Evolutionary conservation across 345 rosid genomes (phyloP).

Genomic region (Eucalyptus erythrocorys): DNA sequence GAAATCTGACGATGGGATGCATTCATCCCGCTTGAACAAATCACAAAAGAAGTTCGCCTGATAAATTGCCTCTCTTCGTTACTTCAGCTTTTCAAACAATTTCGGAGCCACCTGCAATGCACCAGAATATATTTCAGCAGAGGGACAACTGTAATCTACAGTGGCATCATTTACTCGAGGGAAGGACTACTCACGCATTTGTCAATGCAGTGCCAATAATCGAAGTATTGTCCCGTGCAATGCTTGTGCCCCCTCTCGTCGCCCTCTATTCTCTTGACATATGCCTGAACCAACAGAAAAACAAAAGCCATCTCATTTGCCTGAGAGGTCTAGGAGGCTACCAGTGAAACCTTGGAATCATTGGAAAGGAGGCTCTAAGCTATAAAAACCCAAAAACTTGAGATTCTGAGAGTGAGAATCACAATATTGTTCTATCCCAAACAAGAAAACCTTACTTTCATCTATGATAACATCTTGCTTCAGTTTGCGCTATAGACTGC

Average conservation of each 20-base stretch:
- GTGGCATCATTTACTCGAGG: neutral
- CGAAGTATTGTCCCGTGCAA: slow-evolving; percentile 89
- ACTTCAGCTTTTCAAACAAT: slow-evolving; percentile 49
- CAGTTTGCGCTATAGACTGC: neutral
- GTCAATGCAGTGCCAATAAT: slow-evolving; percentile 73
- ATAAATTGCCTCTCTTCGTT: neutral
- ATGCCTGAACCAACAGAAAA: slow-evolving; percentile 34
- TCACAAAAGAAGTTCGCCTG: neutral
- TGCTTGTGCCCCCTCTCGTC: slow-evolving; percentile 87
- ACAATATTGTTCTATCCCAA: neutral
- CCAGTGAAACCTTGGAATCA: neutral
- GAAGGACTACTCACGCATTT: slow-evolving; percentile 52
- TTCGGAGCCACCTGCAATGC: slow-evolving; percentile 48
- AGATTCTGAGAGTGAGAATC: neutral
- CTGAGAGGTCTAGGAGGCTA: neutral
- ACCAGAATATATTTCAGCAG: neutral
- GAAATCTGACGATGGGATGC: neutral
- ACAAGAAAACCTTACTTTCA: neutral
- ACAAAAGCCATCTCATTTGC: neutral
- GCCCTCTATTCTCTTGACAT: slow-evolving; percentile 77
- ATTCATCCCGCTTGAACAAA: neutral
- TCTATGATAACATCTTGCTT: neutral
- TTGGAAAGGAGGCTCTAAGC: neutral
- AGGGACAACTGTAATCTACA: neutral
- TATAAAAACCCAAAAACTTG: neutral